Evolutionary conservation across 225 moss, liverwort and hornwort species (phyloP), one percentile per base, ranked within the genome.

Genomic region (Marchantia paleacea): DNA sequence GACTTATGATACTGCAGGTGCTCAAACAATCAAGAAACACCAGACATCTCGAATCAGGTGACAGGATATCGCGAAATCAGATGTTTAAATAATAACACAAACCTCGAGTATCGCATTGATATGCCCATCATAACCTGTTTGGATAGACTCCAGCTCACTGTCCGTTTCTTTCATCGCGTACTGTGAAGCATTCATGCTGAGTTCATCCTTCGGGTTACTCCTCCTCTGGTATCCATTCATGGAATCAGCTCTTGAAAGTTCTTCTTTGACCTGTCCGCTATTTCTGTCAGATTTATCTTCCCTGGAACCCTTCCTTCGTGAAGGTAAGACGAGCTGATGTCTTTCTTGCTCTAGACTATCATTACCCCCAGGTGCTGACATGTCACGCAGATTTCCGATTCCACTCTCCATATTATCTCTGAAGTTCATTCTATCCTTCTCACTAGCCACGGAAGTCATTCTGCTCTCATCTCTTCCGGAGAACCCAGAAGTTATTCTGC

Each of bases 61-160:
- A 58, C 3, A 58, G 10, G 14, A 58, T 20, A 19, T 20, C 16
- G 5, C 5, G 18, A 58, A 39, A 16, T 20, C 20, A 9, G 14
- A 58, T 58, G 58, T 58, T 58, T 5, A 39, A 2, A 5, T 39
- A 58, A 20, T 20, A 25, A n/a, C 16, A 75, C 61, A 76, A 69
- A 95, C 97, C 93, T 96, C 96, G 28, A 96, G 92, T 69, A 96
- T 96, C 50, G 94, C 96, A 84, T 94, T 94, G 72, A 96, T 96
- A 82, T 96, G 94, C 71, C 96, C 96, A 83, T 96, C 94, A 76
- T 91, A 92, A 58, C 90, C 92, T 81, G 88, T 92, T 69, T 89
- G 90, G 49, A 89, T 79, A 80, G 91, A 83, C 82, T 91, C 91
- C 78, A 91, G 84, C 84, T 94, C 96, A 73, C 58, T 76, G 74